Base-by-base conservation (phyloP, 2,329 filamentous ascomycete genomes). In the Lachnellula hyalina region DNA sequence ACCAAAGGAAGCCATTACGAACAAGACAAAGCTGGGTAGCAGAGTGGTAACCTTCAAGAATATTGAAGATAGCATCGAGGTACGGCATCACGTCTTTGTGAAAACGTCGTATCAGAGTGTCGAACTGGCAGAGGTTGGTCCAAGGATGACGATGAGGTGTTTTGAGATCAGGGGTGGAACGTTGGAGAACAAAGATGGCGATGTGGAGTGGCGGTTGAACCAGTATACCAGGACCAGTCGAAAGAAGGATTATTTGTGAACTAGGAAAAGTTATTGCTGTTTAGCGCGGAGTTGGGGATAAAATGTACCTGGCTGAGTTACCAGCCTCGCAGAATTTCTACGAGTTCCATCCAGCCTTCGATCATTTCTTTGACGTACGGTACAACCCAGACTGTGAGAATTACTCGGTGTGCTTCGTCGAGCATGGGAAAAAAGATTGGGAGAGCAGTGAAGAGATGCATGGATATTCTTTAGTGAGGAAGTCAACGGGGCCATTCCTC, bases 121-220 rank as follows among this genome's bases (percentile, higher is more conserved):
- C 2, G 91, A 96, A 71, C 74, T 96, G 64, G 86, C 89, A 14
- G 91, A 96, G 71, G 90, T 96, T 49, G 91, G 93, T 0, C 94
- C 94, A 1, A 81, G 94, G 54, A 96, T 97, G 90, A 96, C 91
- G n/a, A 94, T 97, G 90, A 81, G 90, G 63, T 77, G 91, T 51
- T 99, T 97, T 68, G 90, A 97, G 75, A 96, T 99, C 58, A 81
- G 92, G 47, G 87, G 86, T 51, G 93, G 94, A 15, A 96, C 93
- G 4, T 76, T 96, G 57, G 94, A 97, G 69, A 96, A 92, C 67
- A 95, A 95, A 72, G 89, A 95, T 63, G 93, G 93, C 4, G 94
- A 99, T 72, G 85, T 95, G 4, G 94, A 99, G 74, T 99, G 94
- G 94, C 88, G 94, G 60, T 78, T 99, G 60, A 95, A 90, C 58